Evolutionary conservation across 2,329 filamentous ascomycete species (phyloP).

Genomic region (Aureobasidium sp.): DNA sequence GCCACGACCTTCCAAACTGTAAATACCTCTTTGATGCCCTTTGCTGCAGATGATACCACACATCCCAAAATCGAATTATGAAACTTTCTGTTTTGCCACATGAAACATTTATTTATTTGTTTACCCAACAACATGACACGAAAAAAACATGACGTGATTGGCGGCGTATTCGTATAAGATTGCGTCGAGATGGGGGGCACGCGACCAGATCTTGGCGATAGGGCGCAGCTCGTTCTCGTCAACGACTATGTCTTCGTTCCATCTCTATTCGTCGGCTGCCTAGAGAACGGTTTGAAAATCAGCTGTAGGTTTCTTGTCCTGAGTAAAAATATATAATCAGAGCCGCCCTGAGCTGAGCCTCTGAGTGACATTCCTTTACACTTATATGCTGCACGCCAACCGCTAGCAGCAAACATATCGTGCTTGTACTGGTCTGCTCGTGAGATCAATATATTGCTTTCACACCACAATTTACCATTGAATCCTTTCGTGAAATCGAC

Average conservation of each 20-base stretch:
- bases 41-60: background rate
- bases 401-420: background rate
- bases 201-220: slow-evolving; percentile 8
- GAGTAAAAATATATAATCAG: background rate
- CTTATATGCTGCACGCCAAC: background rate
- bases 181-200: background rate
- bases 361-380: too few species aligned
- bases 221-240: background rate
- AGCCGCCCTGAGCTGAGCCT: background rate
- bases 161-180: background rate
- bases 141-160: background rate
- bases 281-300: background rate
- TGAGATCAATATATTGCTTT: background rate
- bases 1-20: background rate
- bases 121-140: background rate
- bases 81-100: background rate
- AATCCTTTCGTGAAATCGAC: background rate
- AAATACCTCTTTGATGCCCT: background rate
- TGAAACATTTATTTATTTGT: background rate
- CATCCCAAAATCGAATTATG: background rate
- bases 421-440: background rate
- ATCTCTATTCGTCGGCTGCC: background rate
- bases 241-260: background rate
- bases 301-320: background rate
- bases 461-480: background rate